Evolutionary conservation across 148 eudicot genomes (phyloP), one percentile per base, ranked within the genome.

Genomic region (Chenopodium suecicum): DNA sequence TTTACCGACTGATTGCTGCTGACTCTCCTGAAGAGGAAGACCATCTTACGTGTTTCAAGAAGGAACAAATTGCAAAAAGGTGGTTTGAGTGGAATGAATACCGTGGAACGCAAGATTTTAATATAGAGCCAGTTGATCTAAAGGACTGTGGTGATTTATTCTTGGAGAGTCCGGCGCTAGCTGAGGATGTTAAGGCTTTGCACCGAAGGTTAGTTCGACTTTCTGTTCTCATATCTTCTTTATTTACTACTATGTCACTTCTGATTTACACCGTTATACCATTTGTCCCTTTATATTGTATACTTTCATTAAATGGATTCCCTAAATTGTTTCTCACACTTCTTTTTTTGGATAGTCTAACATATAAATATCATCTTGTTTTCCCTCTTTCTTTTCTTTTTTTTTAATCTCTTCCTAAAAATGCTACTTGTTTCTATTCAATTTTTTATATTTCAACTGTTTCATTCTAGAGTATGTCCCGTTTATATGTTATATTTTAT

Each of bases 21-120:
- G 91, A 87, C 12, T 88, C 99, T 0, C 97, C 93, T 0, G 99
- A 95, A 83, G 92, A 91, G 82, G 92, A 91, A 52, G 99, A 95
- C 83, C 98, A 95, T 69, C 71, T 78, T 1, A 87, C 90, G 2
- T 95, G 97, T 81, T 93, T 90, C 71, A 92, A 86, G 86, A 95
- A 95, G 85, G 98, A 95, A 78, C 86, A 88, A 13, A 95, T 95
- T 73, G 90, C 98, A 1, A 95, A 93, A 80, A 85, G 94, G 89
- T 95, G 99, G 99, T 95, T 95, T 25, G 99, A 95, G 70, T 95
- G 97, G 97, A 87, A 90, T 41, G 92, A 87, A 64, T 87, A 79
- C 32, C 83, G 86, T 79, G 92, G 94, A 46, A 73, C 68, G 19
- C 78, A 76, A 9, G 86, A 88, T 34, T 90, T 93, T 67, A 92